Evolutionary conservation across 1,284 basidiomycete genomes (phyloP), one percentile per base, ranked within the genome.

Genomic region (Earliella scabrosa): DNA sequence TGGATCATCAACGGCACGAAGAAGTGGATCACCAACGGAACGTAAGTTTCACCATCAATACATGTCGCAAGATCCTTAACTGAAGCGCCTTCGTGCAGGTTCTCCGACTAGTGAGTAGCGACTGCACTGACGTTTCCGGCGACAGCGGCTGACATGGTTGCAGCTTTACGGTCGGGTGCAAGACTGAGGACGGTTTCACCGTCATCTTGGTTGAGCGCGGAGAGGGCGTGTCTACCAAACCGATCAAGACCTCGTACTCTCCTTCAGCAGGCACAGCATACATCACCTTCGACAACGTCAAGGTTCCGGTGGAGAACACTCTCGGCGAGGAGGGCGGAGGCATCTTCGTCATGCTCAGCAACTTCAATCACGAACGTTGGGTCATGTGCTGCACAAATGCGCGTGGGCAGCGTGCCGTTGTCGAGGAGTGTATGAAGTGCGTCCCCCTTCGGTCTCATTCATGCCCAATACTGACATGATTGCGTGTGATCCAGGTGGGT

Each of bases 11-110:
- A 93, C 63, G 94, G 93, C 27, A 85, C 82, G 44, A 90, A 82
- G 74, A 86, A 85, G 75, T 94, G 92, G 92, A 95, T 93, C 68
- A 92, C 91, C 34, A 92, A 95, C 65, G 93, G 92, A 69, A 80
- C 77, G 79, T 82, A 47, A 64, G 74, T 68, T n/a, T 61, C 56
- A n/a, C n/a, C n/a, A n/a, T n/a, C n/a, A n/a, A n/a, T n/a, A n/a
- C n/a, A n/a, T n/a, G n/a, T n/a, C n/a, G n/a, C n/a, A n/a, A n/a
- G n/a, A n/a, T n/a, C n/a, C n/a, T n/a, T n/a, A n/a, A n/a, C n/a
- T n/a, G n/a, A n/a, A n/a, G n/a, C n/a, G n/a, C n/a, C n/a, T n/a
- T n/a, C n/a, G n/a, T n/a, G n/a, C 38, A 74, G 68, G 38, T 75
- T 85, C 63, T 76, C 82, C 16, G 78, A 83, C 61, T 87, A 85